phyloP scores from a whole-genome alignment of 179 eudicot genomes.

The Vitellaria paradoxa region DNA sequence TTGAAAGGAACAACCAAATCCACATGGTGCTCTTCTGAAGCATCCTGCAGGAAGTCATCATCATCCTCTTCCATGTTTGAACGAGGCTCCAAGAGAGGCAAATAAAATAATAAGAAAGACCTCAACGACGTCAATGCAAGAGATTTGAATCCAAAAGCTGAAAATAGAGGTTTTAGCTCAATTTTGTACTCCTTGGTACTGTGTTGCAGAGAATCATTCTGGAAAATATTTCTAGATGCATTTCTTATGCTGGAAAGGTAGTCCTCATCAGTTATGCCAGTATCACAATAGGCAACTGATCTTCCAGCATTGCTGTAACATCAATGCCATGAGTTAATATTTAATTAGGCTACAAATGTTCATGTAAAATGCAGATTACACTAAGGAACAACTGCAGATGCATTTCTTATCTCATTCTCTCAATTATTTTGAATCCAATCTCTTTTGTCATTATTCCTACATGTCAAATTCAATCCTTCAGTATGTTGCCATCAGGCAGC shows the following conservation, averaged over 20 bases:
- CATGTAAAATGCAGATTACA: background rate
- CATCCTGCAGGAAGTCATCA: constrained; percentile 62
- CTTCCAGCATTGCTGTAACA: constrained; percentile 46
- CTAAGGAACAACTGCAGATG: background rate
- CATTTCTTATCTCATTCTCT: background rate
- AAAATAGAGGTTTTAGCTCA: constrained; percentile 68
- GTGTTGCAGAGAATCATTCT: constrained; percentile 37
- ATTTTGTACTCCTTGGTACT: constrained; percentile 57
- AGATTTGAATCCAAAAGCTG: constrained; percentile 69
- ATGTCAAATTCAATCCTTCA: background rate
- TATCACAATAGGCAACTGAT: constrained; percentile 70
- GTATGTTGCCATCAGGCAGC: background rate
- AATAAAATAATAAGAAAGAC: constrained; percentile 69
- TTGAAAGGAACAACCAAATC: constrained; percentile 84
- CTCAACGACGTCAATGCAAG: constrained; percentile 68
- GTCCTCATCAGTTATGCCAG: constrained; percentile 66
- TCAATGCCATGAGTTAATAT: background rate
- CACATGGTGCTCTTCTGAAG: constrained; percentile 32
- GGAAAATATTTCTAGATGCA: constrained; percentile 40
- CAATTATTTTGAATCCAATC: background rate
- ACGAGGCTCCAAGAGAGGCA: constrained; percentile 82
- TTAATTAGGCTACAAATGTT: constrained; percentile 1
- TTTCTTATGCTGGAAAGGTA: constrained; percentile 35
- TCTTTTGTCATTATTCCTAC: background rate
- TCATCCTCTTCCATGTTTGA: constrained; percentile 67